Evolutionary conservation across 176 grass and related monocot genomes (phyloP).

Genomic region (Lolium multiflorum): DNA sequence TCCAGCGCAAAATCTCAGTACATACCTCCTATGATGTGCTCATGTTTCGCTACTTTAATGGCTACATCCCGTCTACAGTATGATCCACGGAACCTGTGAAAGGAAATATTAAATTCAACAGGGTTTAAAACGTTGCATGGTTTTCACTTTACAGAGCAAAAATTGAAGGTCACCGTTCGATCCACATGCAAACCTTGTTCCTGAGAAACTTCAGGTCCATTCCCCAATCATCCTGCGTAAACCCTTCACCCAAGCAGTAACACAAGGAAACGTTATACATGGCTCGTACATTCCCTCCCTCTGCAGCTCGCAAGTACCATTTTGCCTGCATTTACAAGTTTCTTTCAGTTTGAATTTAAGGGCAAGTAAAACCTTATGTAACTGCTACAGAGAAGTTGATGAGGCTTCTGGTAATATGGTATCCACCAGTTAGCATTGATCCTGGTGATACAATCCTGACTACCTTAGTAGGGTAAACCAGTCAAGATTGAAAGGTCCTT

Average conservation of each 20-base stretch:
- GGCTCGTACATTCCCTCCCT: conserved; percentile 68
- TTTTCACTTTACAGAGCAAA: too few species aligned
- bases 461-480: background rate
- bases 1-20: too few species aligned
- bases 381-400: background rate
- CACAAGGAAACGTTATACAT: conserved; percentile 86
- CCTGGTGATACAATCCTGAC: conserved; percentile 13
- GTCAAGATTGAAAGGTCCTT: background rate
- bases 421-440: conserved; percentile 14
- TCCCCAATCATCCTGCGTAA: conserved; percentile 43
- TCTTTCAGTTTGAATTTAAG: conserved; percentile 36
- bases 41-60: too few species aligned
- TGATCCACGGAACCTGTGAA: too few species aligned
- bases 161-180: too few species aligned
- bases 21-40: too few species aligned
- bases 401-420: conserved; percentile 6
- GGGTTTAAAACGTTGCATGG: too few species aligned
- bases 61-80: too few species aligned
- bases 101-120: too few species aligned
- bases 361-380: conserved; percentile 9
- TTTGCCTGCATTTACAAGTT: conserved; percentile 59
- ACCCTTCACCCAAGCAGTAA: conserved; percentile 64
- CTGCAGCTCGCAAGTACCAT: conserved; percentile 75
- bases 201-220: too few species aligned
- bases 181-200: too few species aligned